Evolutionary conservation across 2,329 filamentous ascomycete genomes (phyloP), one percentile per base, ranked within the genome.

Genomic region (Fusarium begoniae): DNA sequence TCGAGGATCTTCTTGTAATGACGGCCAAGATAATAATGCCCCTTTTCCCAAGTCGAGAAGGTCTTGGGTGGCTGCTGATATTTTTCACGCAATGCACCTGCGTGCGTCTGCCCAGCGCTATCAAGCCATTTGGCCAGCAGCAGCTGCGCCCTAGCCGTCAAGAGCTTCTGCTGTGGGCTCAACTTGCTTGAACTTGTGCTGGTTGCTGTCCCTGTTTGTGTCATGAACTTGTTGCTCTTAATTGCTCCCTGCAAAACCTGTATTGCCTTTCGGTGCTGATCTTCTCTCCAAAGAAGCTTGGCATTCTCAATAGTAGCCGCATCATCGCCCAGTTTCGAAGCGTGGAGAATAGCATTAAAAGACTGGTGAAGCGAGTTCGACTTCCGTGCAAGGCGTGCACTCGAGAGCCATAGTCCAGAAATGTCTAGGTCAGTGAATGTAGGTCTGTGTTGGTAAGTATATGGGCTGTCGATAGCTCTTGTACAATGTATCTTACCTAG

Each of bases 1-100:
- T 98, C 96, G 7, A 98, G 86, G 8, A 98, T 89, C 82, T 98
- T 99, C 81, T 98, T 97, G 87, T 99, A 99, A 82, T 98, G 95
- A 53, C 96, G 94, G 10, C 96, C 96, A 15, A 99, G 89, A 81
- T 98, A 98, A 81, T 98, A 99, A 80, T 98, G 96, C 0, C 94
- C 95, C 82, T 98, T 98, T 80, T 99, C 96, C 95, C 96, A 99
- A 58, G 90, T 90, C 10, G 86, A 84, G 76, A 87, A 85, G 3
- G 90, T 91, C 79, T 89, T 91, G n/a, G 93, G 90, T 3, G 95
- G 95, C 74, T 93, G 90, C 71, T 95, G 92, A 78, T 98, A 99
- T 79, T 94, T 94, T 61, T 91, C 88, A 51, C 94, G 90, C 72
- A 98, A 88, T 8, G 93, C 91, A 50, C 90, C 89, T 8, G 94